These are phyloP conservation scores for Diaporthe citrichinensis DNA, from an alignment of 2,329 filamentous ascomycete genomes.

Conservation along the genomic window DNA sequence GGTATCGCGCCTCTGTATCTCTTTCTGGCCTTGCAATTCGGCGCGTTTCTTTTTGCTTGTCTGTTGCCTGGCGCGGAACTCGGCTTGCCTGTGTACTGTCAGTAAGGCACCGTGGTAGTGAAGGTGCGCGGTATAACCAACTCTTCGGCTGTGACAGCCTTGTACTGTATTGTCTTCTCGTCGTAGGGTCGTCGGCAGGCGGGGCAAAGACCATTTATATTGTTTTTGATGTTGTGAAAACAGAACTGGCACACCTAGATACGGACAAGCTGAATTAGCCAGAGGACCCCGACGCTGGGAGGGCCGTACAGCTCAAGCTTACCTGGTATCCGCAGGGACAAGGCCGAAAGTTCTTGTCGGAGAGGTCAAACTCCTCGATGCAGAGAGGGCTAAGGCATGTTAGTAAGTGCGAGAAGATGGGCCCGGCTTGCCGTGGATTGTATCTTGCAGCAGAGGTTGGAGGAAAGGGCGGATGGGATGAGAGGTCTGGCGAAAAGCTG, in stretches of 20 bases:
- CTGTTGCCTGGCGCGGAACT: slow-evolving; percentile 82
- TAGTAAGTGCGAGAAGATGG: slow-evolving; percentile 46
- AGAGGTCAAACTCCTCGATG: slow-evolving; percentile 98
- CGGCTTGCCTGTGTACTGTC: slow-evolving; percentile 71
- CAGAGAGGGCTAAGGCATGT: slow-evolving; percentile 82
- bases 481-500: slow-evolving; percentile 20
- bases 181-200: slow-evolving; percentile 96
- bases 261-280: slow-evolving; percentile 39
- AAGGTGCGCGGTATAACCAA: slow-evolving; percentile 63
- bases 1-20: slow-evolving; percentile 95
- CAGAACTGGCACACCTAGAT: slow-evolving; percentile 97
- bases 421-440: slow-evolving; percentile 37
- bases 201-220: slow-evolving; percentile 97
- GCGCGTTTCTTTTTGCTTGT: slow-evolving; percentile 96
- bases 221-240: slow-evolving; percentile 99
- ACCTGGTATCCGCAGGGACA: slow-evolving; percentile 99
- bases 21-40: slow-evolving; percentile 87
- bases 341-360: slow-evolving; percentile 95
- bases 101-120: slow-evolving; percentile 41
- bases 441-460: slow-evolving; percentile 38
- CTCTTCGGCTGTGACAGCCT: slow-evolving; percentile 95
- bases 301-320: slow-evolving; percentile 49
- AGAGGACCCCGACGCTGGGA: slow-evolving; percentile 35
- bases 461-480: slow-evolving; percentile 39
- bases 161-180: slow-evolving; percentile 97